Evolutionary conservation across 108 stramenopile genomes (phyloP).

Genomic region (Aurantiochytrium sp.): DNA sequence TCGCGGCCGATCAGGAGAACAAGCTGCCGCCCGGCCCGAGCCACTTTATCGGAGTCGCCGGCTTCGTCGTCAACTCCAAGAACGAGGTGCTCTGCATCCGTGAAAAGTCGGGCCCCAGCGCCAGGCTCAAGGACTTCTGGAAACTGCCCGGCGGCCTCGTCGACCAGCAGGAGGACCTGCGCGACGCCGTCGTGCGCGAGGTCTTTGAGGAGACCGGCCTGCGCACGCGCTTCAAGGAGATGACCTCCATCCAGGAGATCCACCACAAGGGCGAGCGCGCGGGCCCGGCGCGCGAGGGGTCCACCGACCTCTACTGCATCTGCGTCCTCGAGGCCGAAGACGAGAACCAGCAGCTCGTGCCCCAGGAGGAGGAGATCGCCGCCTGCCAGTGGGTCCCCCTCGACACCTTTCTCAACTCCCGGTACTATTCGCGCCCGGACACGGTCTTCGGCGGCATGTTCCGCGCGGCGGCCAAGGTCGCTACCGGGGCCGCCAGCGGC

Average conservation of each 20-base stretch:
- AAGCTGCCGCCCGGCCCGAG: slow-evolving; percentile 31
- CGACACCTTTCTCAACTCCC: not conserved
- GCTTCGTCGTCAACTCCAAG: slow-evolving; percentile 32
- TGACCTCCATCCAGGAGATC: not conserved
- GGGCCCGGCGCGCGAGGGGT: not conserved
- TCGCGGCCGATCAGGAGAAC: not conserved
- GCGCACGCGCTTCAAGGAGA: slow-evolving; percentile 45
- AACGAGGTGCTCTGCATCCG: slow-evolving; percentile 23
- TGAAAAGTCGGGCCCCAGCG: slow-evolving; percentile 32
- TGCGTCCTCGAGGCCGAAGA: slow-evolving; percentile 2
- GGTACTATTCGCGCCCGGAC: not conserved
- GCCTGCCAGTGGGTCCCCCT: slow-evolving; percentile 17
- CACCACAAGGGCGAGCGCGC: not conserved
- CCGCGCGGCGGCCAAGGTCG: not conserved
- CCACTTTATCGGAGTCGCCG: slow-evolving; percentile 31
- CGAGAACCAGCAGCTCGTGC: not conserved
- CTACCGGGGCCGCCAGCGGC: not conserved
- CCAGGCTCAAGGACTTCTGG: slow-evolving; percentile 49
- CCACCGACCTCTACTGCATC: slow-evolving; percentile 22
- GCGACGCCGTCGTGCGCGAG: slow-evolving; percentile 71
- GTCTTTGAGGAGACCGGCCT: slow-evolving; percentile 84
- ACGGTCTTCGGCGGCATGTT: not conserved
- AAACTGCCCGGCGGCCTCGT: slow-evolving; percentile 77
- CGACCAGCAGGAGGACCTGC: slow-evolving; percentile 72
- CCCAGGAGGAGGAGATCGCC: slow-evolving; percentile 4